Conservation (phyloP, 805 yeast species). For the Komagataella mondaviorum region DNA sequence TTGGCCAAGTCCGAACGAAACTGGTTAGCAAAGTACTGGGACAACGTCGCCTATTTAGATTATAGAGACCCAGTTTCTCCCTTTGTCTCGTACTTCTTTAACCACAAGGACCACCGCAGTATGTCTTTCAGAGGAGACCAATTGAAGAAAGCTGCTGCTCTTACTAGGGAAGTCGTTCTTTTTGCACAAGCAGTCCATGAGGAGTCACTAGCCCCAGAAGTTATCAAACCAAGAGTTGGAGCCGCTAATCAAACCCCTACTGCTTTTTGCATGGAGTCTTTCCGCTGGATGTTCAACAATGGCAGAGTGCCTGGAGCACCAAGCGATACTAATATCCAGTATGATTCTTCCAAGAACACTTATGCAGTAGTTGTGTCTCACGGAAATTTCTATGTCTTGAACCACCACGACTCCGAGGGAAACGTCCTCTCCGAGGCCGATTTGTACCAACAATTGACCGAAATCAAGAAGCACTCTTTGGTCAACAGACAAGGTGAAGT, state of each 20-base stretch:
- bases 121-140: slow-evolving; percentile 45
- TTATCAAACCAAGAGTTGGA: slow-evolving; percentile 33
- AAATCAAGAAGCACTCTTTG: slow-evolving; percentile 29
- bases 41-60: slow-evolving; percentile 79
- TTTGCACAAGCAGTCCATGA: slow-evolving; percentile 55
- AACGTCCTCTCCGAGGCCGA: slow-evolving; percentile 29
- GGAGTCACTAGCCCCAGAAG: slow-evolving; percentile 72
- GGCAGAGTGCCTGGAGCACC: slow-evolving; percentile 61
- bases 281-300: slow-evolving; percentile 82
- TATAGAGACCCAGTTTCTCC: slow-evolving; percentile 94
- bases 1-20: slow-evolving; percentile 49
- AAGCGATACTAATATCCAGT: slow-evolving; percentile 47
- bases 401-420: slow-evolving; percentile 37
- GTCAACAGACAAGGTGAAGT: slow-evolving; percentile 22
- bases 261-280: slow-evolving; percentile 94
- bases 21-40: slow-evolving; percentile 93
- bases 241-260: slow-evolving; percentile 9
- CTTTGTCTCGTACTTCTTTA: slow-evolving; percentile 80
- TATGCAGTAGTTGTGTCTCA: slow-evolving; percentile 62
- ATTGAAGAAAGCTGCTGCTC: slow-evolving; percentile 60
- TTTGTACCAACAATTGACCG: slow-evolving; percentile 43
- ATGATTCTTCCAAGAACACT: slow-evolving; percentile 33
- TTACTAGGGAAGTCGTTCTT: slow-evolving; percentile 51
- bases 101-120: slow-evolving; percentile 56
- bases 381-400: slow-evolving; percentile 70